phyloP scores from a whole-genome alignment of 2,329 filamentous ascomycete species.

The Paracorniculantispora psalliotae region DNA sequence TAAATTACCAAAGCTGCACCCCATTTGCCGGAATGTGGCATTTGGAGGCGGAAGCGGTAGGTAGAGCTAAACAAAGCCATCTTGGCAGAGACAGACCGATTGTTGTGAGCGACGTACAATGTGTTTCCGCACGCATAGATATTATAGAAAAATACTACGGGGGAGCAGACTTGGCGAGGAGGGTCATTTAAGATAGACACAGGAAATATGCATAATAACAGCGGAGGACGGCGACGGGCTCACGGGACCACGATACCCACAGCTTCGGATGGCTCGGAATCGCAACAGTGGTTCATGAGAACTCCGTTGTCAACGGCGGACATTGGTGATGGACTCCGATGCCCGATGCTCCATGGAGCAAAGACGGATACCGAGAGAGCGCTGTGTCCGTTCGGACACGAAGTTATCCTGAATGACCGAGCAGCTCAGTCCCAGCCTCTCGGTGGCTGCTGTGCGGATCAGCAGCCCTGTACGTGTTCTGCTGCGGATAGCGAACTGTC shows the following conservation, averaged over 20 bases:
- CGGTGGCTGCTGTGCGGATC: background rate
- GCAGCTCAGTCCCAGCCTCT: no score
- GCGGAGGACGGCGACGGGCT: background rate
- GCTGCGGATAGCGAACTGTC: background rate
- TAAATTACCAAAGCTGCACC: no score
- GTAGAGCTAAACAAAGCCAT: no score
- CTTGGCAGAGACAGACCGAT: no score
- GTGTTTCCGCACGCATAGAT: background rate
- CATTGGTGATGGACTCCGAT: background rate
- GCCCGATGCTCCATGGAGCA: slow-evolving; percentile 3
- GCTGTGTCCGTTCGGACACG: background rate
- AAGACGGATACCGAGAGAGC: background rate
- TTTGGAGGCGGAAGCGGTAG: no score
- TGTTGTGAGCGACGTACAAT: no score
- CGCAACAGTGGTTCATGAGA: background rate
- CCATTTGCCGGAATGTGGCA: no score
- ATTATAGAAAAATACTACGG: no score
- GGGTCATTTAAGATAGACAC: background rate
- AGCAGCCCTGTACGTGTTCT: background rate
- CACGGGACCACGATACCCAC: background rate
- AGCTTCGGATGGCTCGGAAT: background rate
- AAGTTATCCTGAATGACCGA: background rate
- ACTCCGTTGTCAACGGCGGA: slow-evolving; percentile 3
- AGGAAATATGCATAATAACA: background rate
- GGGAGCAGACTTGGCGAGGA: background rate